Conservation (phyloP, 306 rosid genomes). For the Corylus avellana region DNA sequence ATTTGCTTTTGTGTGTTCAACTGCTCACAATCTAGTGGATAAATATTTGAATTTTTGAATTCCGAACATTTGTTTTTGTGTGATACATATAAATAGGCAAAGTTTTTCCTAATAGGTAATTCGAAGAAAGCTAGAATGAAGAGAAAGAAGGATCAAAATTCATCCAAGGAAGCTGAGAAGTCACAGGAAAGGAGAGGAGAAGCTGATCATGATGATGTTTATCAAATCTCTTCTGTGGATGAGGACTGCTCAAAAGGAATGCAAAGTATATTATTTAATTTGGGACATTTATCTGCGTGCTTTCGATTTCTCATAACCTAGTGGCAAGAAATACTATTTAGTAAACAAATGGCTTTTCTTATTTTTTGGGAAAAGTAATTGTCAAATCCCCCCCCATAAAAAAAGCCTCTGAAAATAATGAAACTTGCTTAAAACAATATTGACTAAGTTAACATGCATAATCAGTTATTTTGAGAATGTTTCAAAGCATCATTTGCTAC, state of each 20-base stretch:
- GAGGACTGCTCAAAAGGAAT: constrained; percentile 56
- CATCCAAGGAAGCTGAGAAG: constrained; percentile 30
- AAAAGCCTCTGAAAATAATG: not conserved
- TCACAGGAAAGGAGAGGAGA: constrained; percentile 29
- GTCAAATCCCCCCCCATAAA: too few species aligned
- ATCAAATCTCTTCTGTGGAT: constrained; percentile 42
- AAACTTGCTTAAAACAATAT: not conserved
- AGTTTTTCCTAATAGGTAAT: not conserved
- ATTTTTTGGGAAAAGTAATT: constrained; percentile 9
- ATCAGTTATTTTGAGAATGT: not conserved
- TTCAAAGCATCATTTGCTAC: not conserved
- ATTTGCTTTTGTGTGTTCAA: constrained; percentile 10
- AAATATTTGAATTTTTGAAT: too few species aligned
- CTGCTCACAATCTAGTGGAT: not conserved
- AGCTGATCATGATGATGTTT: constrained; percentile 32
- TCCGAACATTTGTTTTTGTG: too few species aligned
- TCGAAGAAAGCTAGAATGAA: constrained; percentile 54
- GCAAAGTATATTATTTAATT: constrained; percentile 43
- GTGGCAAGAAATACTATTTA: not conserved
- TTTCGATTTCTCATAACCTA: constrained; percentile 2
- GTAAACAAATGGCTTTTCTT: not conserved
- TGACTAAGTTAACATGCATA: not conserved
- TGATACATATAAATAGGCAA: too few species aligned
- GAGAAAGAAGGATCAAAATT: constrained; percentile 28
- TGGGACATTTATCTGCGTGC: constrained; percentile 10